Base-by-base conservation (phyloP, 1,284 basidiomycete genomes). In the Sutorius eximius region DNA sequence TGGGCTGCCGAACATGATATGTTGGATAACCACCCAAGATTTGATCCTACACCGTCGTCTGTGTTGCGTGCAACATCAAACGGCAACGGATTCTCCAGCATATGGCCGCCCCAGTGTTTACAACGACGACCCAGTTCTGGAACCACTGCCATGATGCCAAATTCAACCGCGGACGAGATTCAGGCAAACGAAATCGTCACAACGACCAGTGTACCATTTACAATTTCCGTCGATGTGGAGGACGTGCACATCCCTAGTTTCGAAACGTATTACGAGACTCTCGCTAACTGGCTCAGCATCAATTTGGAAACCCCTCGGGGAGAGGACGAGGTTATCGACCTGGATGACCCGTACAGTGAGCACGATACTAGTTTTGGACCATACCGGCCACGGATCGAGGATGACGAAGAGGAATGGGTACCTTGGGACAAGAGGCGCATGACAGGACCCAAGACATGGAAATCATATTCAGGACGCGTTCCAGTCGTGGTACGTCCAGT, bases 391-490 rank as follows among this genome's bases (percentile, higher is more conserved):
- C 3, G 13, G 5, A 47, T 64, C 30, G 43, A 56, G n/a, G 62
- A 62, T 2, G 59, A 60, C 5, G 62, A 66, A 5, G 52, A 50
- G 9, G 46, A 29, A 0, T 65, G 60, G 62, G 62, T 63, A 13
- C 60, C 62, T 22, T 65, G 52, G 59, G 45, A 55, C 18, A 54
- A n/a, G 24, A 15, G 5, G 3, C 8, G 8, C n/a, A 32, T 3
- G 11, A 2, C 36, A 18, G 22, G 10, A 7, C 1, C 13, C 9
- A 10, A 5, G 13, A 12, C 0, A 40, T 29, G 44, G 51, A 5
- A 9, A 7, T 36, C 10, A 1, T 61, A 61, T 43, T 33, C 27
- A 4, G 54, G 49, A 11, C 18, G 13, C 10, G 15, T 47, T 32
- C 45, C 43, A 8, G 36, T 34, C 15, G 33, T 37, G 20, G 59